Conservation (phyloP, 73 alveolate genomes). For the Tetrahymena malaccensis region DNA sequence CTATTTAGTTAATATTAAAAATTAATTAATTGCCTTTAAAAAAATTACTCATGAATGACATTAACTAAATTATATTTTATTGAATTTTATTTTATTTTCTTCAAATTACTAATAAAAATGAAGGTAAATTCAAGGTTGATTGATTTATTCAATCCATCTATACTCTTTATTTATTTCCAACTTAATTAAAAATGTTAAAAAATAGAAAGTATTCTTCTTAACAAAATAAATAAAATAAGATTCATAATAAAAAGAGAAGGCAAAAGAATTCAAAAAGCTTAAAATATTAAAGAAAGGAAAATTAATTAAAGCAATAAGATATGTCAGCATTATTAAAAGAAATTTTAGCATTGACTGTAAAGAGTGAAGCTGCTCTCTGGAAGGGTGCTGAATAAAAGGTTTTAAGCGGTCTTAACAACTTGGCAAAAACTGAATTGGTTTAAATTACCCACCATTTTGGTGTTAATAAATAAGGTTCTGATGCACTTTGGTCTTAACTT, state of each 20-base stretch:
- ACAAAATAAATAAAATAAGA: background rate
- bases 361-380: background rate
- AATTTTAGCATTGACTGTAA: background rate
- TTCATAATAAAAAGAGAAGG: background rate
- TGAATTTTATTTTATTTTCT: background rate
- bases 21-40: background rate
- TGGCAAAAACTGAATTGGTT: background rate
- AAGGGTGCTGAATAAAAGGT: background rate
- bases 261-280: background rate
- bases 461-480: background rate
- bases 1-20: background rate
- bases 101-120: background rate
- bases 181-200: background rate
- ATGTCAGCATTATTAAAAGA: background rate
- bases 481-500: background rate
- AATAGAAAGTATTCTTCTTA: background rate
- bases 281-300: background rate
- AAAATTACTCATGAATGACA: background rate
- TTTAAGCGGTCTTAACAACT: background rate
- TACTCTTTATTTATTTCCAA: background rate
- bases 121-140: background rate
- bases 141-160: background rate
- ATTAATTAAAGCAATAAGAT: background rate
- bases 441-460: background rate
- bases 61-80: too few relatives aligned